Evolutionary conservation across 345 rosid species (phyloP), one percentile per base, ranked within the genome.

Genomic region (Melaleuca quinquenervia): DNA sequence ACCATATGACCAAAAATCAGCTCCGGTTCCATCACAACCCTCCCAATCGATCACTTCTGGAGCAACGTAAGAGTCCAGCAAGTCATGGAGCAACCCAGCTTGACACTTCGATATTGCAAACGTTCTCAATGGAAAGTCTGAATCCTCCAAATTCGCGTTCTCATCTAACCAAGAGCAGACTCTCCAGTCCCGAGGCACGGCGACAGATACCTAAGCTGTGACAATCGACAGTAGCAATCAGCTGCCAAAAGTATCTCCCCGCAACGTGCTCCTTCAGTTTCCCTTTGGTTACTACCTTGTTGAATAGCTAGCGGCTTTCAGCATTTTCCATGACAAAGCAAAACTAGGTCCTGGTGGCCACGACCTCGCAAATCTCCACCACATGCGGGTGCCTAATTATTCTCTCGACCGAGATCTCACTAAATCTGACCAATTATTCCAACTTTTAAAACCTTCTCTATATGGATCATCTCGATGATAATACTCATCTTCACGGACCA

Each of bases 241-340:
- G 94, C 93, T 96, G 99, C 64, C 92, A 95, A 85, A 97, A 94
- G 80, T 90, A 94, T 41, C 90, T 94, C 86, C 95, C 89, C 0
- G 95, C 94, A 8, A 53, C 90, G 44, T 93, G 89, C 84, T 92
- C 98, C 84, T 85, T 91, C 11, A 93, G 93, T 92, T 93, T 96
- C 49, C 98, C 98, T 86, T 88, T 91, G 1, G 95, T 92, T 1
- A 95, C 93, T 1, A 94, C 93, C 90, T 93, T 91, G 92, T 92
- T 89, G 90, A 96, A 97, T 22, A 94, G 93, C 91, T 97, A 97
- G 10, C 98, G 97, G 0, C 99, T 98, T 88, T 90, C 91, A 15
- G 90, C 94, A n/a, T 95, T 93, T 82, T 95, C 99, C 94, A 94
- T 94, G 3, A 94, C 96, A 70, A 96, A 93, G 93, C 95, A 94